These are phyloP conservation scores for Plasmodium berghei DNA, from an alignment of 169 alveolate species.

Conservation along the genomic window DNA sequence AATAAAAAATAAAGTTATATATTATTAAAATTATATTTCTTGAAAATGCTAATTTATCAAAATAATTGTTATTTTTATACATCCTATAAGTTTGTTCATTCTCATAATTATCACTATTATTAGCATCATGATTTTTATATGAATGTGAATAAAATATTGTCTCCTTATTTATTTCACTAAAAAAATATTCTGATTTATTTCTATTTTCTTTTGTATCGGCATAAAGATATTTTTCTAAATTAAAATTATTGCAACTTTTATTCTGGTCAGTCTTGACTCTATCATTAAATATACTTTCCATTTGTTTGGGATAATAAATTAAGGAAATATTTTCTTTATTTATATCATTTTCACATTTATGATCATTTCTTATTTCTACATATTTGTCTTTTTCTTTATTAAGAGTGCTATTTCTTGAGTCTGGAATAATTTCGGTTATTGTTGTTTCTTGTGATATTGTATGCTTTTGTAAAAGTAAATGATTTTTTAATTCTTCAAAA, in stretches of 20 bases:
- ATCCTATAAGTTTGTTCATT: not conserved
- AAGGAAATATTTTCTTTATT: not conserved
- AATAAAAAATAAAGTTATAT: conserved; percentile 5
- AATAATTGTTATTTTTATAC: not conserved
- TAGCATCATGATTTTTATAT: not conserved
- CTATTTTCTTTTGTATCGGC: not conserved
- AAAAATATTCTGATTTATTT: not conserved
- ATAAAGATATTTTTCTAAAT: not conserved
- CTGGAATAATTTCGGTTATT: not conserved
- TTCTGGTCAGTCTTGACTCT: no score
- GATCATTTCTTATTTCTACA: not conserved
- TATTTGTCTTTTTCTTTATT: not conserved
- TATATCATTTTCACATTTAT: not conserved
- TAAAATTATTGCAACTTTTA: not conserved
- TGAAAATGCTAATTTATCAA: conserved; percentile 1
- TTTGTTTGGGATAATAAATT: no score
- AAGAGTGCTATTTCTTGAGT: not conserved
- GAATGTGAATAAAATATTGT: not conserved
- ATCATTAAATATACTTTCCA: no score
- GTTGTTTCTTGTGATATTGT: not conserved
- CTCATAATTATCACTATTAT: not conserved
- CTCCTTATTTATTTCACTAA: not conserved
- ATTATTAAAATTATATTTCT: conserved; percentile 6
- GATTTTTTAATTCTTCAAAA: conserved; percentile 31
- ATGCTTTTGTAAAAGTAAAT: not conserved